A percentile compares a stretch with the other conserved stretches of the same genome.
Conservation (phyloP, 805 yeast genomes). For the Cyberlindnera subsufficiens region DNA sequence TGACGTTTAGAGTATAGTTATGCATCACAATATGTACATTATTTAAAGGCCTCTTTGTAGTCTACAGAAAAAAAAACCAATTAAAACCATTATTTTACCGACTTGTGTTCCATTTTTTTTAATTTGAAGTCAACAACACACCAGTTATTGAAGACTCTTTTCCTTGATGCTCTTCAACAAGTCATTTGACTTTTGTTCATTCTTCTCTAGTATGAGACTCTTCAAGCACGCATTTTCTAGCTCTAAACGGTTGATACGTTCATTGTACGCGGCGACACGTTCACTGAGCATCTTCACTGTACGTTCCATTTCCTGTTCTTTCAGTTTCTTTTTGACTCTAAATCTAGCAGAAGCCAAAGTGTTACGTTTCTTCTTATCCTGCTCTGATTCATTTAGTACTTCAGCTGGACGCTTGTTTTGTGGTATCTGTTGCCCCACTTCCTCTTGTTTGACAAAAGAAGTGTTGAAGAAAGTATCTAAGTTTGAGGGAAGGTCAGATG, state of each 20-base stretch:
- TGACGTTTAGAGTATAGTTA: neutral
- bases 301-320: conserved; percentile 53
- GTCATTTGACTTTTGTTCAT: conserved; percentile 35
- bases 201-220: conserved; percentile 47
- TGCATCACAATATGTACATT: neutral
- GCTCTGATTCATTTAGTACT: neutral
- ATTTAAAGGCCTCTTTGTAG: neutral
- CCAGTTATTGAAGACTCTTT: conserved; percentile 8
- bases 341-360: conserved; percentile 65
- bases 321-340: conserved; percentile 54
- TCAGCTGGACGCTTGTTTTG: neutral
- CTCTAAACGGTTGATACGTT: conserved; percentile 46
- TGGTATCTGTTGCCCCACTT: conserved; percentile 1
- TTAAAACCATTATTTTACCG: no score
- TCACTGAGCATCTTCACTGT: conserved; percentile 38
- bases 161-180: conserved; percentile 32
- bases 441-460: neutral
- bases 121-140: no score
- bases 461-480: neutral
- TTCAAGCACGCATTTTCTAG: conserved; percentile 58
- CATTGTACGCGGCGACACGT: conserved; percentile 37
- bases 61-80: neutral
- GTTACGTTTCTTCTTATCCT: conserved; percentile 46
- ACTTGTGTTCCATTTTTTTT: no score
- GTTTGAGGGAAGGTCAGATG: conserved; percentile 2